Base-by-base conservation (phyloP, 805 yeast genomes). In the Ogataea salicorniae region DNA sequence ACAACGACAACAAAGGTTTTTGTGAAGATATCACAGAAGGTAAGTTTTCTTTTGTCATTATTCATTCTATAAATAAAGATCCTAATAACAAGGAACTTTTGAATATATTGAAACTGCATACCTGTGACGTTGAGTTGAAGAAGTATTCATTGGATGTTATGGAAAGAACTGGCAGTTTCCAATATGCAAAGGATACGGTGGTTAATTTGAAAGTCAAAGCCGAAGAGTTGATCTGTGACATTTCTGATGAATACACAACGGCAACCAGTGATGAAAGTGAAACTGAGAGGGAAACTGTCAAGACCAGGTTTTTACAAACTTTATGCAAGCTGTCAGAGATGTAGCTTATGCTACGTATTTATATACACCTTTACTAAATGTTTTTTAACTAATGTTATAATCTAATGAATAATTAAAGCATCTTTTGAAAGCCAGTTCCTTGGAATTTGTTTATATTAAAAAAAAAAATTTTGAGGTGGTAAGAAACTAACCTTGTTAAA, bases 11-110 rank as follows among this genome's bases (percentile, higher is more conserved):
- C 60, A 86, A 87, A 73, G 96, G 95, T 2, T 77, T 77, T 52
- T 80, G 88, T 45, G 97, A 91, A 57, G 98, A 91, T 60, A 75
- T 91, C 31, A 80, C 89, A 0, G 97, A 91, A 62, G 97, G 97
- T 0, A 91, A 90, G 64, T 79, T 85, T 50, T 87, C 96, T 0
- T 85, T 87, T 52, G 97, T 97, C 0, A 80, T 91, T 2, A 76
- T 91, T 16, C 94, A 88, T 63, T 75, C 83, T 4, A 64, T 84
- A 2, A 58, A 69, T 17, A 56, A 60, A 34, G 70, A 70, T 42
- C 50, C 57, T 2, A 51, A 57, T 1, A 70, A 72, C 43, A 64
- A 68, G 46, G 75, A 74, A 45, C 60, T 82, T 11, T 51, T 74
- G 45, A 72, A 73, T 41, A 80, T 82, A n/a, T 62, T 84, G 46